Percentiles rank a stretch among this genome's conserved stretches.
phyloP scores from a whole-genome alignment of 495 filamentous ascomycete genomes.

The Letharia lupina region DNA sequence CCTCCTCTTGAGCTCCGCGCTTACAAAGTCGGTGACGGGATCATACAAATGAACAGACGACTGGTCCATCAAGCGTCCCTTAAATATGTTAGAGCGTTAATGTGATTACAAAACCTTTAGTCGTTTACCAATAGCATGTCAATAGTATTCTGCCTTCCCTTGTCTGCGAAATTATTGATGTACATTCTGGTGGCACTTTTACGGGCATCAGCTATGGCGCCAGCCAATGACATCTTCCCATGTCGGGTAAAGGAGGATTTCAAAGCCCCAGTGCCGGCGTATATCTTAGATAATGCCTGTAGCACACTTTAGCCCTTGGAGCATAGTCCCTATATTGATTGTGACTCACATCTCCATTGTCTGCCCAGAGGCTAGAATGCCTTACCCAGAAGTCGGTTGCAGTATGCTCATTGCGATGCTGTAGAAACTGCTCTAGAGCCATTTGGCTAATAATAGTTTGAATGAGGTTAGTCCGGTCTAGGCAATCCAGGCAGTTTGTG shows the following conservation, averaged over 20 bases:
- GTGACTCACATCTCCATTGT: constrained; percentile 71
- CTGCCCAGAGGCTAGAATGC: constrained; percentile 93
- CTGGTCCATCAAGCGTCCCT: constrained; percentile 75
- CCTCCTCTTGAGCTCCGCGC: constrained; percentile 59
- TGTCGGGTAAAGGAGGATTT: constrained; percentile 94
- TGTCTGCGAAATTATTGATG: constrained; percentile 95
- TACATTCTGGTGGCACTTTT: constrained; percentile 91
- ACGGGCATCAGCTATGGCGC: constrained; percentile 86
- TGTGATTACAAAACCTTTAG: background rate
- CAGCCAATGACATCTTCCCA: constrained; percentile 92
- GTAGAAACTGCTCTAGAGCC: constrained; percentile 73
- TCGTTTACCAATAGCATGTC: constrained; percentile 60
- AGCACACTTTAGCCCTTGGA: background rate
- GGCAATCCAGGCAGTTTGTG: constrained; percentile 92
- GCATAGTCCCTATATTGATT: background rate
- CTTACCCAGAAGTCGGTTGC: constrained; percentile 77
- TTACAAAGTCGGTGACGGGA: constrained; percentile 85
- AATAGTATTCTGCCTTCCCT: constrained; percentile 85
- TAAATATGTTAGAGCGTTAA: background rate
- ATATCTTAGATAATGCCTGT: constrained; percentile 75
- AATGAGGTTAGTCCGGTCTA: constrained; percentile 92
- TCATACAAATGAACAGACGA: constrained; percentile 78
- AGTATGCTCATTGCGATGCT: constrained; percentile 55
- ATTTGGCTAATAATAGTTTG: constrained; percentile 91
- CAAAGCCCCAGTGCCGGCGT: constrained; percentile 90